A percentile compares a stretch with the other conserved stretches of the same genome.
These are phyloP conservation scores for Neophaeococcomyces mojaviensis DNA, from an alignment of 2,329 filamentous ascomycete species.

Conservation along the genomic window DNA sequence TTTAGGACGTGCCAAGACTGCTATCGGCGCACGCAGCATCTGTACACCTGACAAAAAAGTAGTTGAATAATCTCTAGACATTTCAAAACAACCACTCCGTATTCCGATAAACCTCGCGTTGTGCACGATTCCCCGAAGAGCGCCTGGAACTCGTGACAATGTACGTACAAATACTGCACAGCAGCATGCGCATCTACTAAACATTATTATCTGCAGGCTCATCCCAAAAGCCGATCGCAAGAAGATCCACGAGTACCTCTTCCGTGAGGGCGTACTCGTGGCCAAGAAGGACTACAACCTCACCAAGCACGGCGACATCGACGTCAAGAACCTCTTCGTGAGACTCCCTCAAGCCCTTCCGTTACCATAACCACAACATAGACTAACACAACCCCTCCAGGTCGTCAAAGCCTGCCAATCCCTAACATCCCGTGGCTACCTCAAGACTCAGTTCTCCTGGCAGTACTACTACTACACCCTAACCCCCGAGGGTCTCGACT, in stretches of 20 bases:
- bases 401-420: conserved; percentile 99
- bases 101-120: conserved; percentile 29
- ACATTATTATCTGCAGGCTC: conserved; percentile 56
- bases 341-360: conserved; percentile 18
- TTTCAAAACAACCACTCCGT: conserved; percentile 6
- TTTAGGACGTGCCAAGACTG: conserved; percentile 2
- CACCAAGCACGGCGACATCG: conserved; percentile 94
- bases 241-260: conserved; percentile 99
- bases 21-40: not conserved
- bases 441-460: conserved; percentile 99
- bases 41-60: not conserved
- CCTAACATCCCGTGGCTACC: conserved; percentile 91
- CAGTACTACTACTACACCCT: conserved; percentile 99
- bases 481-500: conserved; percentile 98
- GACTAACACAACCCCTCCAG: conserved; percentile 28
- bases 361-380: not conserved
- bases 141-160: conserved; percentile 49
- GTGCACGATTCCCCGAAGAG: conserved; percentile 48
- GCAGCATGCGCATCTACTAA: not conserved
- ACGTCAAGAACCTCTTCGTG: conserved; percentile 98
- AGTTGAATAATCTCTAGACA: not conserved
- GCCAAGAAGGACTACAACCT: conserved; percentile 99
- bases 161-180: conserved; percentile 12
- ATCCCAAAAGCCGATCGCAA: conserved; percentile 99
- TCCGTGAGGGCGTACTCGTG: conserved; percentile 85